A percentile compares a stretch with the other conserved stretches of the same genome.
Conservation (phyloP, 495 filamentous ascomycete species). For the Neurospora sp. region DNA sequence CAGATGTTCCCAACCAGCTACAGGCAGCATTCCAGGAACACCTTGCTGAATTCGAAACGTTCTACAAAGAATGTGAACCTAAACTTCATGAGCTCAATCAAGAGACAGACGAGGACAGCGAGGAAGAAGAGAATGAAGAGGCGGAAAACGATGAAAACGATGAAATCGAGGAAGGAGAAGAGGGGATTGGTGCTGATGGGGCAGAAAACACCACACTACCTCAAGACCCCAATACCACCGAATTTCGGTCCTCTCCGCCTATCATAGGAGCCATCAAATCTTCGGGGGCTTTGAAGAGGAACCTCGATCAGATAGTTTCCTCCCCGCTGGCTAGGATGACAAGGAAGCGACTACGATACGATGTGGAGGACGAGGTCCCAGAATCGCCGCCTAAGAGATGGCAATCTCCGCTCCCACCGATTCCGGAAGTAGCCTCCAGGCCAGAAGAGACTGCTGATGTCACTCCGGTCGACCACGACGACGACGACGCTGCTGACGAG, state of each 20-base stretch:
- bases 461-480: background rate
- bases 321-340: background rate
- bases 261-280: background rate
- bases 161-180: constrained; percentile 8
- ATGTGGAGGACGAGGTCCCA: background rate
- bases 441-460: background rate
- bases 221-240: background rate
- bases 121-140: constrained; percentile 9
- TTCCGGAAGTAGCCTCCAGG: background rate
- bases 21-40: constrained; percentile 23
- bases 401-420: constrained; percentile 5
- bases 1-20: constrained; percentile 25
- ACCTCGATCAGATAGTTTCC: background rate
- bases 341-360: background rate
- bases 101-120: background rate
- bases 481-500: background rate
- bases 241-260: background rate
- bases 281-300: background rate
- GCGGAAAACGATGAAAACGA: constrained; percentile 6
- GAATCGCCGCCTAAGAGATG: constrained; percentile 3
- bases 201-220: background rate
- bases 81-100: background rate
- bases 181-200: constrained; percentile 9
- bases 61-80: constrained; percentile 17
- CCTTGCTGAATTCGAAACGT: constrained; percentile 19